Conservation (phyloP, 164 flowering plant species). For the Aristolochia californica region DNA sequence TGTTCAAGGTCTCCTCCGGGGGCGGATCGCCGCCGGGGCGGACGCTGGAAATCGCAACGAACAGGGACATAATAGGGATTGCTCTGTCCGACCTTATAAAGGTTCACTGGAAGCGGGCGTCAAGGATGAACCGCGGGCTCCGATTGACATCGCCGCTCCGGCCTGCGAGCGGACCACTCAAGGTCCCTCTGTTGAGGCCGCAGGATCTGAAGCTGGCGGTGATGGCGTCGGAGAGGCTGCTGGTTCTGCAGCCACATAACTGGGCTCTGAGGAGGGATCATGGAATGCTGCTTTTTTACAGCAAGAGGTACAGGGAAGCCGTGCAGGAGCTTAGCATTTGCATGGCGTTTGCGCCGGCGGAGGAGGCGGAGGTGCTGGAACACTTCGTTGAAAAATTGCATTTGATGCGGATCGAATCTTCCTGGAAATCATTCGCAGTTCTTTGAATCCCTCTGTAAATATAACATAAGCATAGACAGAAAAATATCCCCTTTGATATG, state of each 20-base stretch:
- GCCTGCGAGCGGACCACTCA: conserved; percentile 22
- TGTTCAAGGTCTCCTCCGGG: conserved; percentile 52
- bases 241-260: conserved; percentile 66
- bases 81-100: conserved; percentile 60
- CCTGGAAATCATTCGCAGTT: conserved; percentile 45
- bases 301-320: conserved; percentile 50
- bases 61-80: conserved; percentile 64
- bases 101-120: conserved; percentile 76
- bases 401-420: conserved; percentile 47
- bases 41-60: conserved; percentile 46
- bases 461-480: neutral
- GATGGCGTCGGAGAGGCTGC: conserved; percentile 64
- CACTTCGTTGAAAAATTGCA: conserved; percentile 70
- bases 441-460: conserved; percentile 17
- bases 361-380: conserved; percentile 52
- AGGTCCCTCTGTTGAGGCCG: conserved; percentile 46
- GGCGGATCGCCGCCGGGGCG: conserved; percentile 48
- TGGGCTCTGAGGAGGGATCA: conserved; percentile 72
- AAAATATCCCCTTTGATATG: no score
- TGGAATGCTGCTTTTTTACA: conserved; percentile 64
- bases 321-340: conserved; percentile 77
- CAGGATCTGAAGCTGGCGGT: conserved; percentile 62
- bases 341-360: conserved; percentile 77
- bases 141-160: conserved; percentile 67
- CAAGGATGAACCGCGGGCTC: conserved; percentile 51